These are phyloP conservation scores for Scedosporium apiospermum DNA, from an alignment of 2,329 filamentous ascomycete genomes.

Conservation along the genomic window DNA sequence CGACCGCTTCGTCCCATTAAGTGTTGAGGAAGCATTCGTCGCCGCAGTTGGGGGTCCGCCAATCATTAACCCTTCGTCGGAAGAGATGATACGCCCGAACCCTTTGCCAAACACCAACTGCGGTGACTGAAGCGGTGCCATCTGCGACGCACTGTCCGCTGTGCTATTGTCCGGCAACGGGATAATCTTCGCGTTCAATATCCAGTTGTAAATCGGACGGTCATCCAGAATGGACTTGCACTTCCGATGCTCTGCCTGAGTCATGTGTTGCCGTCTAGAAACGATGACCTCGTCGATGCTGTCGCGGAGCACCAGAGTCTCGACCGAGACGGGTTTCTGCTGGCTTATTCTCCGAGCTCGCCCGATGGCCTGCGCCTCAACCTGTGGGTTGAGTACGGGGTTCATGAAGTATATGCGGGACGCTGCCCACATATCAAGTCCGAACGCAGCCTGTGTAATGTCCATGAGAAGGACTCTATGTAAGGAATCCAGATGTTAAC, in stretches of 20 bases:
- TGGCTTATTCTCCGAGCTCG: constrained; percentile 84
- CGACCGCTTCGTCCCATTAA: not conserved
- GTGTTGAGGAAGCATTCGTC: not conserved
- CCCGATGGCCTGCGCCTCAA: constrained; percentile 87
- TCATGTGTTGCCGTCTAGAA: constrained; percentile 64
- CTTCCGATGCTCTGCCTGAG: constrained; percentile 49
- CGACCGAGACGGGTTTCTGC: constrained; percentile 66
- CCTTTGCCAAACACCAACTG: constrained; percentile 42
- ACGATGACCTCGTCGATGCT: constrained; percentile 83
- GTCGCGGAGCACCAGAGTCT: constrained; percentile 71
- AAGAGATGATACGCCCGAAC: constrained; percentile 31
- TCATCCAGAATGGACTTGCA: constrained; percentile 51
- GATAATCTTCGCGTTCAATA: constrained; percentile 40
- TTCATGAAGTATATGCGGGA: constrained; percentile 84
- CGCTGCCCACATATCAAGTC: constrained; percentile 74
- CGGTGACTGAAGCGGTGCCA: constrained; percentile 33
- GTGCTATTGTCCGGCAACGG: constrained; percentile 17
- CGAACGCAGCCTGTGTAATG: constrained; percentile 78
- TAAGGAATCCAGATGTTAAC: not conserved
- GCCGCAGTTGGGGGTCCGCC: constrained; percentile 11
- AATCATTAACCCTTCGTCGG: constrained; percentile 35
- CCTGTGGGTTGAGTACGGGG: constrained; percentile 73
- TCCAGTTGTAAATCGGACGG: constrained; percentile 48
- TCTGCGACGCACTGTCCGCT: constrained; percentile 32
- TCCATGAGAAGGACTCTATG: constrained; percentile 76